Evolutionary conservation across 805 yeast species (phyloP).

Genomic region (Metahyphopichia silvanorum): DNA sequence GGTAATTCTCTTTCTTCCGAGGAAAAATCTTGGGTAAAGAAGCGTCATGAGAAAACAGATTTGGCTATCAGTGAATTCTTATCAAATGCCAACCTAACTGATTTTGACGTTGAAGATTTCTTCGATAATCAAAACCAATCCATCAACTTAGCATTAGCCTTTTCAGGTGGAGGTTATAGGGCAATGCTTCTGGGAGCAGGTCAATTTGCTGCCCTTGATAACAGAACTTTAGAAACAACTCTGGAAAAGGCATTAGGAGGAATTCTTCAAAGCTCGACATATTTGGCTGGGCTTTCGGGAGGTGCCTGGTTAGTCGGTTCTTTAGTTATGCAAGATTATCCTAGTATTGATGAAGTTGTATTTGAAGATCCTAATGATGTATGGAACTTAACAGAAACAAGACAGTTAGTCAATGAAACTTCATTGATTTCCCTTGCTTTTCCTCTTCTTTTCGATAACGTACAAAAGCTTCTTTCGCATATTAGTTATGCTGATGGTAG

Average conservation of each 20-base stretch:
- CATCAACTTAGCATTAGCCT: constrained; percentile 31
- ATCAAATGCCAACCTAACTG: constrained; percentile 16
- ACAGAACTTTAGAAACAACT: constrained; percentile 49
- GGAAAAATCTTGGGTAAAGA: constrained; percentile 23
- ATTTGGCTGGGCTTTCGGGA: constrained; percentile 77
- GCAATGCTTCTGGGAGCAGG: constrained; percentile 78
- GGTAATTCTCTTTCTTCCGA: constrained; percentile 19
- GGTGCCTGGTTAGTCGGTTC: constrained; percentile 82
- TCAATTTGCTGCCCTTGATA: constrained; percentile 72
- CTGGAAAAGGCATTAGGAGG: constrained; percentile 68
- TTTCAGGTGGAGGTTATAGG: constrained; percentile 41
- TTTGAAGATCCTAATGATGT: constrained; percentile 26
- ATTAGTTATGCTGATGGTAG: constrained; percentile 24
- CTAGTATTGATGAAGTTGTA: constrained; percentile 59
- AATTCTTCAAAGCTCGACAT: constrained; percentile 63
- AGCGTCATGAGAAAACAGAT: constrained; percentile 20
- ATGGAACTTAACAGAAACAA: constrained; percentile 32
- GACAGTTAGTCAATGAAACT: constrained; percentile 24
- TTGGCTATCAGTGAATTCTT: constrained; percentile 21
- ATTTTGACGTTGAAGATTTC: constrained; percentile 19
- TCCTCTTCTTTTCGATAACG: constrained; percentile 18
- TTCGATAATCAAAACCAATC: constrained; percentile 9
- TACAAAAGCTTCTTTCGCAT: constrained; percentile 25
- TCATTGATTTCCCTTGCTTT: constrained; percentile 13
- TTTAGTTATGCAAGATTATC: constrained; percentile 66